Evolutionary conservation across 768 basidiomycete species (phyloP), one percentile per base, ranked within the genome.

Genomic region (Psilocybe cyanescens): DNA sequence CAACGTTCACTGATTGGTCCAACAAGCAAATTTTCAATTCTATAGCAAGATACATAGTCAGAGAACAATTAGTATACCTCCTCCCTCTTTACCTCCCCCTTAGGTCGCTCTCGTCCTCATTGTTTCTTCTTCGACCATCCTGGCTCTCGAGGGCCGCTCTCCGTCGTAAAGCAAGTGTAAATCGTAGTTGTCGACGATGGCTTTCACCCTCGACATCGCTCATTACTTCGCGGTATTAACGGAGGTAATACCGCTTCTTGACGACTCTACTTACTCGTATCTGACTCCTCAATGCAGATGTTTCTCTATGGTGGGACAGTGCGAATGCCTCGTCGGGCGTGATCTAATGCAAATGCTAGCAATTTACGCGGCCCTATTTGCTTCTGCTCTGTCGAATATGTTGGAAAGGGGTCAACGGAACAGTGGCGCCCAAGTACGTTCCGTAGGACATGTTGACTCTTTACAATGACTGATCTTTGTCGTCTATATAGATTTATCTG

Each of bases 401-500:
- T 14, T 6, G 51, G 16, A 53, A 31, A 31, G n/a, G 11, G n/a
- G 51, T 30, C 31, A 4, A 16, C 1, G n/a, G 4, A 33, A 11
- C 17, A n/a, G 29, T 3, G 51, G 51, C 7, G 35, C 16, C 16
- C 8, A 33, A n/a, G 11, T 12, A 6, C 5, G 50, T 29, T 33
- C 8, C 24, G 30, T 51, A 11, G 5, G 50, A n/a, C 8, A 49
- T 28, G 14, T 29, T 30, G 9, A 9, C 11, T 30, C 30, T 12
- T 35, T 33, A 12, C 12, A 30, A 31, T 51, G 28, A 35, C 33
- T 35, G 11, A 35, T 35, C 7, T 35, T 11, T 4, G 24, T 30
- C 14, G 19, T 14, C 4, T 11, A 12, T 17, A 11, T 46, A 73
- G 72, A 61, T 72, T 9, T 72, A 71, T 51, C 55, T 73, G 11